Conservation (phyloP, 2,329 filamentous ascomycete species). For the Colletotrichum eleusines region DNA sequence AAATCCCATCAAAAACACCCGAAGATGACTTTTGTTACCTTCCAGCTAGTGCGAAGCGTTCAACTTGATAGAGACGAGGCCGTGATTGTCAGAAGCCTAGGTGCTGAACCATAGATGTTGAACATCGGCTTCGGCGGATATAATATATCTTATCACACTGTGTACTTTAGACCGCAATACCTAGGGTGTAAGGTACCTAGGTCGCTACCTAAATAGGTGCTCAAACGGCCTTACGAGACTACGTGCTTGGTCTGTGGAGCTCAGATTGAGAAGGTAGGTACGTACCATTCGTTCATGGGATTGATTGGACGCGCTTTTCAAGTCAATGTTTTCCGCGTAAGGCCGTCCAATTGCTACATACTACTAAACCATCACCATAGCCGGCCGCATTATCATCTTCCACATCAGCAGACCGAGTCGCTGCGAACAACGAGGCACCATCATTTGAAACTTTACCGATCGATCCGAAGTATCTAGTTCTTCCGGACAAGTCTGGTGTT, state of each 20-base stretch:
- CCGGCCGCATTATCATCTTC: neutral
- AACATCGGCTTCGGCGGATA: neutral
- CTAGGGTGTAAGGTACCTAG: too few relatives aligned
- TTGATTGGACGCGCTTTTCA: neutral
- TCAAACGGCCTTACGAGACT: too few relatives aligned
- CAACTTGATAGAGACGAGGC: neutral
- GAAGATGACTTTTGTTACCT: neutral
- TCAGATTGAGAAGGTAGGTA: neutral
- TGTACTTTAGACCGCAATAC: neutral
- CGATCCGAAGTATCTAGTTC: too few relatives aligned
- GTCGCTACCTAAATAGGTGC: too few relatives aligned
- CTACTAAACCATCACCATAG: neutral
- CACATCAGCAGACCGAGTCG: neutral
- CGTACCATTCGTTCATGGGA: neutral
- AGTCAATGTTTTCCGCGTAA: constrained; percentile 1
- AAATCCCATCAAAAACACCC: neutral
- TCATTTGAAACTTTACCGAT: neutral
- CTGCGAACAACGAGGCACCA: neutral
- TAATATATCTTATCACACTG: neutral
- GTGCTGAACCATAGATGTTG: neutral
- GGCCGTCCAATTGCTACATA: neutral
- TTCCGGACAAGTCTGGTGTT: neutral
- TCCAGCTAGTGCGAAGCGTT: neutral
- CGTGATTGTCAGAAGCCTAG: neutral
- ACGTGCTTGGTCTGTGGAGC: neutral